These are phyloP conservation scores for Rhododendron kiyosumense DNA, from an alignment of 148 eudicot species.

Conservation along the genomic window DNA sequence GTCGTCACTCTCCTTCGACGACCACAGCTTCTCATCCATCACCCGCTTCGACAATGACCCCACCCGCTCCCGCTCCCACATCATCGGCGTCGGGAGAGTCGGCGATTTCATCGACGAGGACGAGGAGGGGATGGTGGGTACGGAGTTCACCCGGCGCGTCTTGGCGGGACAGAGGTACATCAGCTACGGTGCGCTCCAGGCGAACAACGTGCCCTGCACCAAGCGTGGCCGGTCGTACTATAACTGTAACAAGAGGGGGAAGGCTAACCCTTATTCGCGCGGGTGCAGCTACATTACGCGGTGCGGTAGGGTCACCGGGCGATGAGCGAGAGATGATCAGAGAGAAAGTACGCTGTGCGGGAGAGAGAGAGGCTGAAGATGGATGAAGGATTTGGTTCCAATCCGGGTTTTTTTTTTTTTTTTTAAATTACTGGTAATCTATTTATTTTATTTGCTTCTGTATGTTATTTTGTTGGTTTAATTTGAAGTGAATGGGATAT, in stretches of 20 bases:
- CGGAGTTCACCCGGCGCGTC: constrained; percentile 11
- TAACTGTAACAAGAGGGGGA: constrained; percentile 11
- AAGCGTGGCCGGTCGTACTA: constrained; percentile 16
- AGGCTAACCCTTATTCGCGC: constrained; percentile 14
- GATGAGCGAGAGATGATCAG: not conserved
- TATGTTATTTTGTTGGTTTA: not conserved
- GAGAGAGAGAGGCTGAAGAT: not conserved
- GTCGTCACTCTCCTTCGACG: not conserved
- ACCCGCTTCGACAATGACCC: not conserved
- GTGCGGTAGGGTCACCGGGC: not conserved
- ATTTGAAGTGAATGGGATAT: not conserved
- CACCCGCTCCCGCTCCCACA: not conserved
- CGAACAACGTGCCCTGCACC: constrained; percentile 8
- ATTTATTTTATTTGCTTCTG: not conserved
- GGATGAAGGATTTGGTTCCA: not conserved
- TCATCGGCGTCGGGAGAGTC: not conserved
- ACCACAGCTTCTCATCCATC: not conserved
- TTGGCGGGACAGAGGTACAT: constrained; percentile 8
- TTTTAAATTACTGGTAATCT: not conserved
- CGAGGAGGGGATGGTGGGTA: constrained; percentile 18
- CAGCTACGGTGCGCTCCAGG: constrained; percentile 11
- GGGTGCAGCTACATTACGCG: constrained; percentile 16
- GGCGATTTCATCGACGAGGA: constrained; percentile 12
- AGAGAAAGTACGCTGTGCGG: not conserved
- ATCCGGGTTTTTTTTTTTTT: not conserved